Evolutionary conservation across 2,329 filamentous ascomycete genomes (phyloP), one percentile per base, ranked within the genome.

Genomic region (Chaetomium globosum): DNA sequence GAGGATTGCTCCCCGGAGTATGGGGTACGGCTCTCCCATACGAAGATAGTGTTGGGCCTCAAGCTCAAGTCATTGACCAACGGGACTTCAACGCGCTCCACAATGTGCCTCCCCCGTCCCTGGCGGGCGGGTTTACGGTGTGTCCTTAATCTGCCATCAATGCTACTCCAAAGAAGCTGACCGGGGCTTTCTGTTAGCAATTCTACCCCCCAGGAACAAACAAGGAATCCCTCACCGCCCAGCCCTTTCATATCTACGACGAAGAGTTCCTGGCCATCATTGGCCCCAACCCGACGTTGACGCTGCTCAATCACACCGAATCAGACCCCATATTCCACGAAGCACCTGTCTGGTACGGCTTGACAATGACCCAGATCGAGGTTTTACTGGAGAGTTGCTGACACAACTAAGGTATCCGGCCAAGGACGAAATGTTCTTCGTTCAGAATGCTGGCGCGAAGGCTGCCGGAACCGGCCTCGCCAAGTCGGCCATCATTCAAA

Each of bases 391-490:
- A 12, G 12, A 26, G 12, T 10, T 55, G 53, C 26, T 33, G 54
- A 52, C 21, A 13, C 8, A 2, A 23, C 9, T 4, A 28, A 52
- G 49, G 49, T 53, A 53, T 53, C 51, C 76, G 2, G 77, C 77
- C 0, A 83, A 80, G 0, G 79, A 85, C 23, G 82, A 85, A 65
- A 75, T 84, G 49, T 85, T 85, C 69, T 85, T 85, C 49, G 81
- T 80, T 0, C 82, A 85, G 63, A 83, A 82, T 52, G 82, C 83
- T 0, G 83, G 83, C 0, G 75, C 78, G 0, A 69, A 66, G 0
- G 80, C 75, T 8, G 78, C 82, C 3, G 83, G 83, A 1, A 85
- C 83, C 0, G 79, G 82, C 0, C 72, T 85, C 1, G 77, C 80
- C 59, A 84, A 83, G 70, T 85, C 83, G 0, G 78, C 78, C 33